Conservation (phyloP, 2,329 filamentous ascomycete genomes). For the Colletotrichum australisinense region DNA sequence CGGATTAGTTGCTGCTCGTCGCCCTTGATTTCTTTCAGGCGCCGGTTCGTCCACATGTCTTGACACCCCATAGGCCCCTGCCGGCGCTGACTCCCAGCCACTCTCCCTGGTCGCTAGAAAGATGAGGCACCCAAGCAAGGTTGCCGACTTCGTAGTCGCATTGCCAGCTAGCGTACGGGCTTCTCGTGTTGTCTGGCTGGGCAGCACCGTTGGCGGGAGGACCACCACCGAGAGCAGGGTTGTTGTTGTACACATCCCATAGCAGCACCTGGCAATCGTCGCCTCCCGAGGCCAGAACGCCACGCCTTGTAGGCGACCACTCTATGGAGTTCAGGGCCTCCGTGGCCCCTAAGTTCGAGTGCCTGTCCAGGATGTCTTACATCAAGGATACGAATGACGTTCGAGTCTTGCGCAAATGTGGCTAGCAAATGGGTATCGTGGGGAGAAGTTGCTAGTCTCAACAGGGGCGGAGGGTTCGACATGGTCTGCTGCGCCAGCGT, state of each 20-base stretch:
- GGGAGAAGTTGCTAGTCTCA: slow-evolving; percentile 88
- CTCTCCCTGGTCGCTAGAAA: slow-evolving; percentile 77
- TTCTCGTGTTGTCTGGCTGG: slow-evolving; percentile 68
- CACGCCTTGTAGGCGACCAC: slow-evolving; percentile 90
- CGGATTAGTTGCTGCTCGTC: slow-evolving; percentile 20
- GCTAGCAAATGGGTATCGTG: slow-evolving; percentile 95
- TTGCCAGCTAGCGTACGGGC: slow-evolving; percentile 81
- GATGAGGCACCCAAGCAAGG: slow-evolving; percentile 83
- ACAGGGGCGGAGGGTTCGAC: slow-evolving; percentile 79
- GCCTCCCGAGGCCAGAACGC: slow-evolving; percentile 88
- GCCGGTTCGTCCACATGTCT: slow-evolving; percentile 41
- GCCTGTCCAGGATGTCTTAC: slow-evolving; percentile 97
- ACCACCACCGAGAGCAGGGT: slow-evolving; percentile 56
- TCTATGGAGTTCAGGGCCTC: slow-evolving; percentile 91
- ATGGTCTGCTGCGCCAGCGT: slow-evolving; percentile 83
- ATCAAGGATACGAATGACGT: slow-evolving; percentile 92
- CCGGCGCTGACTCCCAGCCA: slow-evolving; percentile 88
- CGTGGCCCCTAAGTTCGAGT: slow-evolving; percentile 90
- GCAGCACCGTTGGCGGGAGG: slow-evolving; percentile 61
- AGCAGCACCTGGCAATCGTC: slow-evolving; percentile 93
- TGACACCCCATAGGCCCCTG: slow-evolving; percentile 82
- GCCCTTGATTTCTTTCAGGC: slow-evolving; percentile 20
- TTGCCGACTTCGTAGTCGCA: slow-evolving; percentile 91
- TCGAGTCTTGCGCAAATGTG: slow-evolving; percentile 96
- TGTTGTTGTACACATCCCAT: slow-evolving; percentile 87